Evolutionary conservation across 2,329 filamentous ascomycete genomes (phyloP), one percentile per base, ranked within the genome.

Genomic region (Alternaria gaisen): DNA sequence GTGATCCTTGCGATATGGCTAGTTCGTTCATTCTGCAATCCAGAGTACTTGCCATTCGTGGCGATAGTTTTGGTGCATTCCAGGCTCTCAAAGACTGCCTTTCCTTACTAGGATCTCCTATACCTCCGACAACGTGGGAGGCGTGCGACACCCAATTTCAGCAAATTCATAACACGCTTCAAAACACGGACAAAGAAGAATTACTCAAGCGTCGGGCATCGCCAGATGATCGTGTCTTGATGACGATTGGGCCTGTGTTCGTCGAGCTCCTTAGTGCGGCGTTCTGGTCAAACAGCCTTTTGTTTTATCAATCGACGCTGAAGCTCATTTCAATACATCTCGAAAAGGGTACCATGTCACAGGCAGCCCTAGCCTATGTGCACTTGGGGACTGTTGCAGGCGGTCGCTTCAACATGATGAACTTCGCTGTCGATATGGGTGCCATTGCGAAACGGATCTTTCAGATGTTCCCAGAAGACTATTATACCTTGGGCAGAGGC

Each of bases 21-120:
- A 90, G 91, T 9, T 92, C 92, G 0, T 96, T 90, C 81, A 90
- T 97, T 41, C 82, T 97, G 36, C 89, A 93, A 74, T 93, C 92
- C 6, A 88, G 93, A 51, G 90, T 97, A 46, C 88, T 89, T 70
- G 88, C 91, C 1, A 88, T 94, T 71, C 85, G 86, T 56, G 93
- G 93, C 1, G 88, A 97, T 65, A 87, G 89, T 28, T 80, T 84
- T 22, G 85, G 85, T 5, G 91, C 93, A 0, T 88, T 97, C 68
- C 80, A 85, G 32, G 87, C 87, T 1, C 81, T 97, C 24, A 90
- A 53, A 70, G 85, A 88, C 46, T 93, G 91, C 63, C 81, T 97
- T 16, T 81, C 75, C 9, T 56, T 78, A n/a, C 83, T 97, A 12
- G 91, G 87, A 3, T 84, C 94, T 16, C 78, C 85, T 1, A 81